phyloP scores from a whole-genome alignment of 176 grass and related monocot species.

The Panicum miliaceum region DNA sequence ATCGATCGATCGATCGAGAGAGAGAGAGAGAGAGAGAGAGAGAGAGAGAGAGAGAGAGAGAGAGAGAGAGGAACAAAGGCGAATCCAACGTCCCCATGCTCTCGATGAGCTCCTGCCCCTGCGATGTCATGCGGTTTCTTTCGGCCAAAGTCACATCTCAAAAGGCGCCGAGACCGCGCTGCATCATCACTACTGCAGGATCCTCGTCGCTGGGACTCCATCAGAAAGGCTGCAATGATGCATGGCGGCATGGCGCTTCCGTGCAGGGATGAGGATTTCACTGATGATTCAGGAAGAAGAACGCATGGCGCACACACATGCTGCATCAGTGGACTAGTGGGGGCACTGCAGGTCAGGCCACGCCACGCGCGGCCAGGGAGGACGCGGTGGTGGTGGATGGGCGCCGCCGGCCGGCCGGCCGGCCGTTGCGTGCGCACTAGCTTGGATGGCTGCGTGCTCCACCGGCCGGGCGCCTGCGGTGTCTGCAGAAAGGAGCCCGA shows the following conservation, averaged over 20 bases:
- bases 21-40: too few species aligned
- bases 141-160: conserved; percentile 39
- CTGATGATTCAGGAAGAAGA: neutral
- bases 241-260: neutral
- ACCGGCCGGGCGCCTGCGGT: neutral
- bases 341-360: neutral
- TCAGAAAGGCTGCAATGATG: conserved; percentile 6
- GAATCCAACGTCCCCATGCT: conserved; percentile 1
- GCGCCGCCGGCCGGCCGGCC: neutral
- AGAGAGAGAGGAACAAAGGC: too few species aligned
- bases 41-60: too few species aligned
- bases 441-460: neutral
- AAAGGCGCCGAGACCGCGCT: conserved; percentile 1
- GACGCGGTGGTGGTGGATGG: neutral
- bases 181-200: neutral
- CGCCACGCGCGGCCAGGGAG: neutral
- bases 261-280: neutral
- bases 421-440: conserved; percentile 26
- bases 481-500: neutral
- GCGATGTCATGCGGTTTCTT: conserved; percentile 23
- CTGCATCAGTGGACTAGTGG: neutral
- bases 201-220: neutral
- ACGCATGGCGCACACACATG: neutral
- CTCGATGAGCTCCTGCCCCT: neutral
- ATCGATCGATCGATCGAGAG: too few species aligned